Conservation (phyloP, 2,329 filamentous ascomycete genomes). For the Colletotrichum echinochloae region DNA sequence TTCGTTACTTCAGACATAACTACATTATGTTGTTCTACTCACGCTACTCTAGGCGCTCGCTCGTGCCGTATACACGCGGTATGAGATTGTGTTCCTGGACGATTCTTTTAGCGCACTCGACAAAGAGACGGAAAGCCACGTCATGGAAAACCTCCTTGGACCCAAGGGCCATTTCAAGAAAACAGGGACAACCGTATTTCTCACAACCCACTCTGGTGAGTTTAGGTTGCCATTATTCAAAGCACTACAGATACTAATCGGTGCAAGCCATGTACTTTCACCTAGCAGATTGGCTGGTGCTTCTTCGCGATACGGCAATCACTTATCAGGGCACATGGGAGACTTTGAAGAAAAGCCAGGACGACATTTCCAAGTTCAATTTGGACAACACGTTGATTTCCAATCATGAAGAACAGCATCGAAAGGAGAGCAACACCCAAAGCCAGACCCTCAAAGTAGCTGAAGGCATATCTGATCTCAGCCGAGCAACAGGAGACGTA, state of each 20-base stretch:
- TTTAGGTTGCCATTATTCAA: fast-evolving
- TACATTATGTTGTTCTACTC: no score
- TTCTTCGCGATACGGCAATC: not conserved
- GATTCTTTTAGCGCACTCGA: slow-evolving; percentile 37
- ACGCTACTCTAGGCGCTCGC: slow-evolving; percentile 22
- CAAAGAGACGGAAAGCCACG: slow-evolving; percentile 28
- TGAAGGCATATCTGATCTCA: slow-evolving; percentile 14
- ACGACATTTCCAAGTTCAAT: not conserved
- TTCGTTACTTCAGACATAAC: no score
- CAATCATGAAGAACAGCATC: not conserved
- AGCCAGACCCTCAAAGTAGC: slow-evolving; percentile 21
- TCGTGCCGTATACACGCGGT: slow-evolving; percentile 21
- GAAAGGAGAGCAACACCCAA: not conserved
- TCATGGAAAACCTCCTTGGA: slow-evolving; percentile 41
- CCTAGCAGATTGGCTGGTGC: slow-evolving; percentile 13
- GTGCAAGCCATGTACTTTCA: slow-evolving; percentile 1
- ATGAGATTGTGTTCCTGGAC: slow-evolving; percentile 18
- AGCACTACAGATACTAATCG: not conserved
- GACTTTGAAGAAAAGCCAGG: not conserved
- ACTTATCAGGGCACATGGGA: slow-evolving; percentile 24
- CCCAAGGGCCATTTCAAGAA: slow-evolving; percentile 40
- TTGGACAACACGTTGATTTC: not conserved
- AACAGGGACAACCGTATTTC: slow-evolving; percentile 36
- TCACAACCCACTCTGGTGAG: slow-evolving; percentile 22
- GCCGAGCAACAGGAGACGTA: slow-evolving; percentile 21